Base-by-base conservation (phyloP, 306 rosid genomes). In the cucumber (Cucumis sativus) region DNA sequence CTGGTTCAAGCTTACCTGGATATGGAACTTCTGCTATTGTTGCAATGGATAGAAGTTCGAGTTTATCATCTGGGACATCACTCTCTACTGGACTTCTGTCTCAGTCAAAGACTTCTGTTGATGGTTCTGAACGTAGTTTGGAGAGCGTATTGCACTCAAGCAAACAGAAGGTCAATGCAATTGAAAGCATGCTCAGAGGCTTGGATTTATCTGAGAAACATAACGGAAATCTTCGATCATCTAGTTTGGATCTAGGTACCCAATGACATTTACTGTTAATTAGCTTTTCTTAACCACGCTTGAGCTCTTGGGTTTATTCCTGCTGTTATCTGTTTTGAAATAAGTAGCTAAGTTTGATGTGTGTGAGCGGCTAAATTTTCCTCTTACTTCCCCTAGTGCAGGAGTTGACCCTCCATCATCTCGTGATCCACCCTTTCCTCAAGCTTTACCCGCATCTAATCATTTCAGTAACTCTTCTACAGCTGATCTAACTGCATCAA, bases 401-500 rank as follows among this genome's bases (percentile, higher is more conserved):
- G 99, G 99, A 89, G 98, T 96, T 96, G 99, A 96, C 93, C 98
- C 94, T 88, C 99, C 99, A 86, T 92, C 99, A 75, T 91, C 98
- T 88, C 99, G 99, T 80, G 99, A 96, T 86, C 99, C 99, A 79
- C 99, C 99, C 63, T 89, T 86, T 81, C 99, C 99, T 81, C 94
- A 97, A 68, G 88, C 93, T 80, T 90, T 85, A 77, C 79, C 93
- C 20, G 96, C 97, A 74, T 89, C 96, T 84, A 91, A 87, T 85
- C 85, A 91, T 79, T 82, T 86, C 78, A 67, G 84, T 68, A 89
- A 85, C 85, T 80, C 93, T 79, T 89, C 79, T 66, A 84, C 58
- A 51, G 71, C 87, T 52, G 97, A 89, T 82, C 84, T 93, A 82
- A 83, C 88, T 73, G 81, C 88, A 79, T 85, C 90, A 57, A 82